Base-by-base conservation (phyloP, 1,284 basidiomycete genomes). In the Cryptococcus amylolentus region DNA sequence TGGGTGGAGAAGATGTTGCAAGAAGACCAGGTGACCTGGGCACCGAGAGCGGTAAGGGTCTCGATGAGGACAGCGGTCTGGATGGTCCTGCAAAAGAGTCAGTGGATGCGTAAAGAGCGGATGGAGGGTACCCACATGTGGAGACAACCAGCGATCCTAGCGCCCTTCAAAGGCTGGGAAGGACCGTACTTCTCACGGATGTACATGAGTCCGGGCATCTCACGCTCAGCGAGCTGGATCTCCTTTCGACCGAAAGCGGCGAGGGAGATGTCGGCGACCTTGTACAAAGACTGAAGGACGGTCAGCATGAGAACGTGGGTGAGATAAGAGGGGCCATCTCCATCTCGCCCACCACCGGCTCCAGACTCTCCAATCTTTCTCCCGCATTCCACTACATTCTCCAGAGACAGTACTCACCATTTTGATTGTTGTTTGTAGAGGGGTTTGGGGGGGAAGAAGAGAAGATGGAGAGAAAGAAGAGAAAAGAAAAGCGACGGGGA, bases 1-100 rank as follows among this genome's bases (percentile, higher is more conserved):
- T 94, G 96, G 56, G 95, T 99, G 56, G 96, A 98, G 83, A 96
- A 99, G 78, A 99, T 99, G 84, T 99, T 98, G 82, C 94, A 97
- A 70, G 95, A 98, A 47, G 96, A 98, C 96, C 95, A 99, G 69
- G 95, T 86, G 63, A 99, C 95, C 80, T 98, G 88, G 65, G 96
- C 95, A 77, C 95, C 95, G 71, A 98, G 87, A 66, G 87, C 88
- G 66, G 86, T 88, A 69, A 99, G 84, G 62, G 93, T 97, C 84
- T 97, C 93, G 76, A 97, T 96, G 78, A 95, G 87, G 70, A 95
- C 90, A 52, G 92, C 91, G 62, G 94, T 97, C 80, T 97, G 93
- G 75, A 95, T 92, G 71, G 92, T 95, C 91, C 90, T 89, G 65
- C 41, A 61, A 61, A 20, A 27, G 13, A 51, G 13, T 60, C 47